Base-by-base conservation (phyloP, 1,284 basidiomycete genomes). In the Rhodotorula sp. region DNA sequence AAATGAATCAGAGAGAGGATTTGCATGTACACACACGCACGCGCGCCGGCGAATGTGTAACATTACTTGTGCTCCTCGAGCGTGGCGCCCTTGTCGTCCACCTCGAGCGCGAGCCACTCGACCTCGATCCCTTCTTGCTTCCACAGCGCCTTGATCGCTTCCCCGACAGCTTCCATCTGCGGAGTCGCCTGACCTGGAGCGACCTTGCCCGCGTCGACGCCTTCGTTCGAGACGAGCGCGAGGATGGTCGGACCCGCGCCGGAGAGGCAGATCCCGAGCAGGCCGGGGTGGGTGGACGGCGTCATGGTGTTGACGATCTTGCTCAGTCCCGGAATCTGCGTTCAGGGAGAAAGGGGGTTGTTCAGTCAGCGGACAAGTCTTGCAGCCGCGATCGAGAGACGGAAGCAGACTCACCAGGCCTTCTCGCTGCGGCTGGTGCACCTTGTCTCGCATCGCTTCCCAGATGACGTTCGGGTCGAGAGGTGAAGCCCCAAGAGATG, bases 371-470 rank as follows among this genome's bases (percentile, higher is more conserved):
- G 37, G 33, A 33, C 17, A 44, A 45, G 56, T 8, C 57, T 46
- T 22, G 48, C 0, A 8, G 44, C 1, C 22, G 45, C 48, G 22
- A 44, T n/a, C 10, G 22, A 44, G 24, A 42, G 26, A 29, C 8
- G n/a, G 8, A 6, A 5, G 44, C 29, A 2, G 29, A 83, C 87
- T 58, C 79, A 91, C 93, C 66, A 99, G 84, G 54, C 85, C 82
- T 82, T 91, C 92, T 48, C 96, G 88, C 81, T 98, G 99, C 0
- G 96, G 96, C 80, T 99, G 96, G 81, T 99, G 96, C 20, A 99
- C 87, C 60, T 91, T 88, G 83, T 99, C 96, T 80, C 98, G 97
- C 96, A 99, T 99, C 0, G 95, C 96, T 81, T 99, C 95, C 82
- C 95, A 99, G 75, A 99, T 98, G 37, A 99, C 87, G 55, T 89